A percentile compares a stretch with the other conserved stretches of the same genome.
These are phyloP conservation scores for Diphasiastrum complanatum DNA, from an alignment of 83 land plant species.

Conservation along the genomic window DNA sequence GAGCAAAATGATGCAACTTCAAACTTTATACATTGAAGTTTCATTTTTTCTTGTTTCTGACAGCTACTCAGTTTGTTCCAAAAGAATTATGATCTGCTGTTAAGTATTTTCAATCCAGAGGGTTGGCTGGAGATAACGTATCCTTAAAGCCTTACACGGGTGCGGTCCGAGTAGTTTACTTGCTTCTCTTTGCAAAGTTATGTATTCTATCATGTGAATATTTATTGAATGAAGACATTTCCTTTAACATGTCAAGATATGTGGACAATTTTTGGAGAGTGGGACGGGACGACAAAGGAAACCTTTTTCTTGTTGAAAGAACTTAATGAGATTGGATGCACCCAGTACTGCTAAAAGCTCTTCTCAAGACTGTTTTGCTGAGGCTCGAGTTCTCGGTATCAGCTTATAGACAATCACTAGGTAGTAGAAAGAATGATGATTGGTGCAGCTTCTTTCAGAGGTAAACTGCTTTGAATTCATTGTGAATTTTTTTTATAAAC, in stretches of 20 bases:
- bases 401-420: no score
- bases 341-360: no score
- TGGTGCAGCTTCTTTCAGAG: no score
- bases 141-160: slow-evolving; percentile 27
- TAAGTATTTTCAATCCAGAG: slow-evolving; percentile 81
- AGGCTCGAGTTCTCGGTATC: no score
- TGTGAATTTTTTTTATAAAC: no score
- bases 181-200: not conserved
- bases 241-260: slow-evolving; percentile 36
- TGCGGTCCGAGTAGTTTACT: not conserved
- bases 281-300: slow-evolving; percentile 95
- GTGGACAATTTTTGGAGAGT: slow-evolving; percentile 65
- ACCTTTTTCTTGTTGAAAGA: slow-evolving; percentile 69
- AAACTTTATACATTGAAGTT: not conserved
- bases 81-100: slow-evolving; percentile 79
- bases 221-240: not conserved
- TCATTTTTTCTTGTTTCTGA: not conserved
- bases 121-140: slow-evolving; percentile 98
- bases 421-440: no score
- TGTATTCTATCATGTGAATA: not conserved
- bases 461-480: no score
- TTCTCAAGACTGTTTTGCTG: no score
- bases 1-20: not conserved
- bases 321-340: no score
- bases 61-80: slow-evolving; percentile 66